These are phyloP conservation scores for Steccherinum ochraceum DNA, from an alignment of 768 basidiomycete genomes.

Conservation along the genomic window DNA sequence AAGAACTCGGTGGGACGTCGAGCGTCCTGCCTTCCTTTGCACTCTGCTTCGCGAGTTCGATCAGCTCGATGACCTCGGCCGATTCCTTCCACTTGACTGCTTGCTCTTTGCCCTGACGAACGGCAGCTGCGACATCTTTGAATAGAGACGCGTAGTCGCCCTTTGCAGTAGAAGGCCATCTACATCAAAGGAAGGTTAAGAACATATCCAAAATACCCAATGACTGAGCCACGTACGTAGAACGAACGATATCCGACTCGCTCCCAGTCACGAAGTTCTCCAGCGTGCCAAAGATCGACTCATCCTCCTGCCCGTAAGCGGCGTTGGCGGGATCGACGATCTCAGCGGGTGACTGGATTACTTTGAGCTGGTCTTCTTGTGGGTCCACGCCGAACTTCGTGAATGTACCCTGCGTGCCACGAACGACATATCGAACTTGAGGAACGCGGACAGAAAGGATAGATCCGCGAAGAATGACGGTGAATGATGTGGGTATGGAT, in stretches of 20 bases:
- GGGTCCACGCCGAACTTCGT: conserved; percentile 72
- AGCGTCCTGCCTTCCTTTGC: conserved; percentile 52
- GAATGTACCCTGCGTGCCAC: conserved; percentile 67
- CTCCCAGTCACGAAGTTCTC: conserved; percentile 35
- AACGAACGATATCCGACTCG: conserved; percentile 35
- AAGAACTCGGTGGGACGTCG: conserved; percentile 21
- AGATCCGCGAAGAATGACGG: conserved; percentile 61
- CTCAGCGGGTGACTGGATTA: conserved; percentile 37
- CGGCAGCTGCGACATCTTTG: conserved; percentile 57
- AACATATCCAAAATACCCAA: background rate
- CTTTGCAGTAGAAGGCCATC: conserved; percentile 56
- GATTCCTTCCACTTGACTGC: conserved; percentile 73
- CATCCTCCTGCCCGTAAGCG: conserved; percentile 54
- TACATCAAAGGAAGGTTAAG: conserved; percentile 24
- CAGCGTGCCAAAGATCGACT: conserved; percentile 54
- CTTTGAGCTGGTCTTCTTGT: conserved; percentile 74
- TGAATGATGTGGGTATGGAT: conserved; percentile 44
- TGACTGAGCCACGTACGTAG: conserved; percentile 27
- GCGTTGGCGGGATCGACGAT: conserved; percentile 32
- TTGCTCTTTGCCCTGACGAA: conserved; percentile 46
- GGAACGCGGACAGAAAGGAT: conserved; percentile 59
- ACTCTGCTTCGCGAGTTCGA: conserved; percentile 68
- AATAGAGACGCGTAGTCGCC: conserved; percentile 60
- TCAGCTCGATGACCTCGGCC: conserved; percentile 63
- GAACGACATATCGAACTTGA: conserved; percentile 68